Conservation (phyloP, 1,139 yeast genomes). For the Schwanniomyces etchellsii region DNA sequence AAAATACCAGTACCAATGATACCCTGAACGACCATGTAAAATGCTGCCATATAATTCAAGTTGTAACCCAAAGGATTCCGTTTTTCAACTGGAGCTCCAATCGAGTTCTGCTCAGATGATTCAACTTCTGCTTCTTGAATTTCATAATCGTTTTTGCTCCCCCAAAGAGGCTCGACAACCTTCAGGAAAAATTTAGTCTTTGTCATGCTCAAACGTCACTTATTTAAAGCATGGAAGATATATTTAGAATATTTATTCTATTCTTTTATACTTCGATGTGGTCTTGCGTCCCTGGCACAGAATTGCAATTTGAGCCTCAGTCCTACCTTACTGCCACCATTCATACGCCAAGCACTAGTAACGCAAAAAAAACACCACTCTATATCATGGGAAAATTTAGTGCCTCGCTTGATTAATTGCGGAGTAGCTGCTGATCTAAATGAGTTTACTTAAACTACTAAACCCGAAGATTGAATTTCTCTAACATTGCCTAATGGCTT, state of each 20-base stretch:
- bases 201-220: background rate
- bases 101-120: no score
- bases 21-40: constrained; percentile 33
- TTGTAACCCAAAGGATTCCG: constrained; percentile 34
- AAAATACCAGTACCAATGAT: constrained; percentile 44
- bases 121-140: constrained; percentile 1
- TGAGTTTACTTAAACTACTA: no score
- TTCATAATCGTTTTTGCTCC: constrained; percentile 1
- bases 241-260: background rate
- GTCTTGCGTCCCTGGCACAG: no score
- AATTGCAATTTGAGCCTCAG: no score
- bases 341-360: no score
- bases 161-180: background rate
- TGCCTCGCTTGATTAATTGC: no score
- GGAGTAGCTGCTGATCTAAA: no score
- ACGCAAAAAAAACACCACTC: no score
- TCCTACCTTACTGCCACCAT: no score
- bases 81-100: constrained; percentile 38
- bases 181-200: constrained; percentile 1
- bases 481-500: no score
- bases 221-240: background rate
- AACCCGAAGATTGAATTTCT: no score
- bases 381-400: no score
- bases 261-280: background rate
- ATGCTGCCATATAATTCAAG: constrained; percentile 24